Base-by-base conservation (phyloP, 2,329 filamentous ascomycete genomes). In the Aspergillus sp. region DNA sequence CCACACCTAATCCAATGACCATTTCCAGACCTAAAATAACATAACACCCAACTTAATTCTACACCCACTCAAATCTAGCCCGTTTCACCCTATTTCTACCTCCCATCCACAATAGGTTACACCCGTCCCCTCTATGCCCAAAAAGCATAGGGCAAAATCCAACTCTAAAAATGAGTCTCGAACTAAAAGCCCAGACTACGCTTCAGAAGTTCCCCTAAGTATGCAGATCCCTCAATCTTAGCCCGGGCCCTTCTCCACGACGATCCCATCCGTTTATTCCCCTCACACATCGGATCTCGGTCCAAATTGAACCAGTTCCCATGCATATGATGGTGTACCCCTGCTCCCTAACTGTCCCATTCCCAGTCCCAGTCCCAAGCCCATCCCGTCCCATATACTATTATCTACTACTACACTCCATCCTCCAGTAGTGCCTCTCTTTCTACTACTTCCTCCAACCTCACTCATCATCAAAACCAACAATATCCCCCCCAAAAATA, bases 271-370 rank as follows among this genome's bases (percentile, higher is more conserved):
- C 44, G 44, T 49, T n/a, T 15, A 56, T 48, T 32, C 21, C 58
- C 48, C 39, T 30, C 27, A 30, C 53, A 59, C 53, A 54, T 54
- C 59, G 59, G 59, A 61, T 61, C 59, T 61, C 59, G 55, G 57
- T 44, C 32, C 17, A n/a, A 11, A 11, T 36, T 36, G 32, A 36
- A 11, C 30, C 32, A 36, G 32, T 4, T 36, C 11, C 10, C 13
- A 27, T 10, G 47, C 47, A 50, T 50, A 50, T 50, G 47, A 50
- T 50, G 21, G 6, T 42, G n/a, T n/a, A 3, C 17, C 8, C 19
- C 11, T 10, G 6, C 36, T 3, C 19, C 21, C 7, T 19, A 15
- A 23, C 57, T n/a, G 49, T 48, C 30, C 17, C 25, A 1, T 7
- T 27, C 25, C 25, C 25, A 27, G 25, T 27, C n/a, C n/a, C 25